These are phyloP conservation scores for Starmerella vaccinii DNA, from an alignment of 805 yeast genomes.

Conservation along the genomic window DNA sequence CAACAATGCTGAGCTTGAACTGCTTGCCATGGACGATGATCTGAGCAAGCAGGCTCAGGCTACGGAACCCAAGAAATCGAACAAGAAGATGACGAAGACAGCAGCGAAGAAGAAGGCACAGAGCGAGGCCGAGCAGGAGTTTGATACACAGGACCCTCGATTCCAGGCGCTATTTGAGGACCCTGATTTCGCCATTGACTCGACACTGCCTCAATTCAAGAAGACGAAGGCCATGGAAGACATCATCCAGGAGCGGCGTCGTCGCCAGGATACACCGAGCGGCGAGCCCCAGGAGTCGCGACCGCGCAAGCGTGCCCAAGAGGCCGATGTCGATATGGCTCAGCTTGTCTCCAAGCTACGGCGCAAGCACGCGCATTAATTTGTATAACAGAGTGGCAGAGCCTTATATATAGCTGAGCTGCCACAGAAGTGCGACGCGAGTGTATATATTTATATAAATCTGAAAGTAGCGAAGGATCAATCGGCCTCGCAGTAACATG, in stretches of 20 bases:
- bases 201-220: conserved; percentile 81
- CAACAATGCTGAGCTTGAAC: conserved; percentile 61
- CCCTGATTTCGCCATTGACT: conserved; percentile 90
- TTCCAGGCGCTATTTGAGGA: conserved; percentile 73
- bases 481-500: too few species aligned
- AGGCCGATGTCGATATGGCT: not conserved
- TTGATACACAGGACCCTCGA: conserved; percentile 74
- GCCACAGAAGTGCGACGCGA: too few species aligned
- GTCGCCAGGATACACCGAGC: conserved; percentile 20
- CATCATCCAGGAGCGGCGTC: conserved; percentile 59
- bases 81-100: conserved; percentile 37
- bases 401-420: too few species aligned
- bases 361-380: conserved; percentile 4
- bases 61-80: conserved; percentile 29
- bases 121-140: conserved; percentile 41
- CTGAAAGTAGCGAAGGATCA: too few species aligned
- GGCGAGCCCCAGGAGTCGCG: not conserved
- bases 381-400: too few species aligned
- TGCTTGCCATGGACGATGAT: conserved; percentile 59
- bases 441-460: too few species aligned
- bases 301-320: not conserved
- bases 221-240: conserved; percentile 79
- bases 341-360: conserved; percentile 11
- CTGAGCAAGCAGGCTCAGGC: conserved; percentile 30
- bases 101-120: conserved; percentile 36